Base-by-base conservation (phyloP, 192 early-diverging fungal genomes). In the Backusella tuberculispora region DNA sequence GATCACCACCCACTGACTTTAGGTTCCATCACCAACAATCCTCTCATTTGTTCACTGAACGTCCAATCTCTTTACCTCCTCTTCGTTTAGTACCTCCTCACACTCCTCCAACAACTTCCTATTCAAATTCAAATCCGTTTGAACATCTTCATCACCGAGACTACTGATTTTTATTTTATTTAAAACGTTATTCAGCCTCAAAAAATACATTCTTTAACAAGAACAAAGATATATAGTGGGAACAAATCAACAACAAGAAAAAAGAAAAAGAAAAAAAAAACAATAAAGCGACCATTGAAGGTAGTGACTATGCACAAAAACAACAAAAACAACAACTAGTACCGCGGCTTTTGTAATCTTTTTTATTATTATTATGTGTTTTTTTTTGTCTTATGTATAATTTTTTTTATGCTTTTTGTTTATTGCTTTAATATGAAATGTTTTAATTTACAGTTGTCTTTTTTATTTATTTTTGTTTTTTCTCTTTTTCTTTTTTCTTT, bases 71-170 rank as follows among this genome's bases (percentile, higher is more conserved):
- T 9, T 37, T 72, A 66, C 70, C 70, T 44, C 73, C 73, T 65
- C 42, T 76, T n/a, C 47, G 78, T 66, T 43, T 75, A 24, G 44
- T 26, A 13, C 60, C 42, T n/a, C 37, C 40, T 15, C 41, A 29
- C 47, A n/a, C 46, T 6, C 63, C 63, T 48, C 66, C 65, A 21
- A 0, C 50, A 56, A 67, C 73, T 15, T 48, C 63, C 44, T 72
- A 48, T 65, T 60, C 78, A 5, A 79, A 48, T 72, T 70, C 78
- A 41, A 69, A 29, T 46, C 72, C 78, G 3, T 66, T 72, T 19
- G 48, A 73, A 44, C 24, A 47, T 14, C 46, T 73, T 44, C 63
- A 47, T 21, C 66, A 34, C 19, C 42, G 73, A 38, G 64, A 76
- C 38, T 63, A 69, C 21, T 69, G 26, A 69, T 10, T 21, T 10